These are phyloP conservation scores for Nitzschia palea DNA, from an alignment of 108 stramenopile species.

Conservation along the genomic window DNA sequence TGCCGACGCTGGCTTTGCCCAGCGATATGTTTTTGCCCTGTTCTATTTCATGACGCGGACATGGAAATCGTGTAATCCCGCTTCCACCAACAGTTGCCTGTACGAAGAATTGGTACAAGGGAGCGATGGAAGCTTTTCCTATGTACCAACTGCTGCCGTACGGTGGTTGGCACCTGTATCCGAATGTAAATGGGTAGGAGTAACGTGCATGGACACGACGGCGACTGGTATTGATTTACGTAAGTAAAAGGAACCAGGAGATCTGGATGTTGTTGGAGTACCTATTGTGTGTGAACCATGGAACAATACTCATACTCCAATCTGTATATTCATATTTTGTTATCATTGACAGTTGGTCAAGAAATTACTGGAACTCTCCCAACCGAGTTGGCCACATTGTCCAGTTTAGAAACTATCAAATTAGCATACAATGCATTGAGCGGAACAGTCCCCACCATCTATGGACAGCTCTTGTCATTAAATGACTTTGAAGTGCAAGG, in stretches of 20 bases:
- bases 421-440: constrained; percentile 20
- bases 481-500: constrained; percentile 13
- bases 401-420: constrained; percentile 3
- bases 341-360: not conserved
- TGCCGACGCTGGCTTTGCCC: constrained; percentile 32
- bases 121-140: not conserved
- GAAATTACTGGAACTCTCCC: constrained; percentile 24
- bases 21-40: constrained; percentile 64
- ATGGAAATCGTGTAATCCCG: constrained; percentile 49
- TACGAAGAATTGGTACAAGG: not conserved
- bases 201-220: not conserved
- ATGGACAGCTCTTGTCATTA: not conserved
- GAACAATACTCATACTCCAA: not conserved
- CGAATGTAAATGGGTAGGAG: constrained; percentile 16
- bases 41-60: constrained; percentile 39
- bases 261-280: not conserved
- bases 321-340: not conserved
- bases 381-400: constrained; percentile 1
- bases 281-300: not conserved
- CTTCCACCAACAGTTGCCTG: constrained; percentile 7
- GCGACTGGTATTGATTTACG: constrained; percentile 11
- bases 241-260: not conserved
- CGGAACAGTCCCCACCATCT: constrained; percentile 15
- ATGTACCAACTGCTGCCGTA: not conserved
- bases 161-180: constrained; percentile 1